Base-by-base conservation (phyloP, 1,284 basidiomycete genomes). In the Cystobasidiaceae sp. region DNA sequence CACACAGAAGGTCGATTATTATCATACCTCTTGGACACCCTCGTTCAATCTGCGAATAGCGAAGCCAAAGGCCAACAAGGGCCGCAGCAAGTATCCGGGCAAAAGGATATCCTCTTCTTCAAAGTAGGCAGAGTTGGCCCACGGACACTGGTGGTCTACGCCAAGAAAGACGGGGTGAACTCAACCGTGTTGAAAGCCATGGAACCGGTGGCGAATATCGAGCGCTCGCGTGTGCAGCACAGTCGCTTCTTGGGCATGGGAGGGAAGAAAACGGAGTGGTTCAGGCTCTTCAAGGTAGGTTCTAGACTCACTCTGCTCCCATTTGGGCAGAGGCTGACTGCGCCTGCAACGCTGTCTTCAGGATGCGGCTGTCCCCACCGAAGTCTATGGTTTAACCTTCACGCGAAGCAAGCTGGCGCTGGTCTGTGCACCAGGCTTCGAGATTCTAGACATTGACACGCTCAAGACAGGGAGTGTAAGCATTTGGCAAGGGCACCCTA, bases 171-270 rank as follows among this genome's bases (percentile, higher is more conserved):
- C 79, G 90, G 91, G 66, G 90, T 93, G 19, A 78, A 72, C 84
- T 90, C 96, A 71, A 92, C 90, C 64, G 86, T 94, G 44, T 96
- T 98, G 81, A 86, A 90, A 61, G 90, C 93, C 0, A 81, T 97
- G 15, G 94, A 97, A 74, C 93, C 93, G 1, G 87, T 97, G 7
- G 81, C 88, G 5, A 90, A 86, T 82, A 82, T 9, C 84, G 81
- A 65, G 78, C 73, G 67, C 41, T 46, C 60, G 55, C 48, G 65
- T 15, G 51, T 51, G 21, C 55, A 67, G 30, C 73, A 74, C 54
- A 85, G 88, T 60, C 83, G 87, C 49, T 82, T 91, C 67, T 52
- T 72, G 30, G 84, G 86, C 34, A 84, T 90, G 71, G 85, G 89
- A 8, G 83, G 85, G 30, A 83, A 85, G 64, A 85, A 86, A 57